A percentile compares a stretch with the other conserved stretches of the same genome.
phyloP scores from a whole-genome alignment of 1,139 yeast species.

The Spencermartinsiella ligniputridi region DNA sequence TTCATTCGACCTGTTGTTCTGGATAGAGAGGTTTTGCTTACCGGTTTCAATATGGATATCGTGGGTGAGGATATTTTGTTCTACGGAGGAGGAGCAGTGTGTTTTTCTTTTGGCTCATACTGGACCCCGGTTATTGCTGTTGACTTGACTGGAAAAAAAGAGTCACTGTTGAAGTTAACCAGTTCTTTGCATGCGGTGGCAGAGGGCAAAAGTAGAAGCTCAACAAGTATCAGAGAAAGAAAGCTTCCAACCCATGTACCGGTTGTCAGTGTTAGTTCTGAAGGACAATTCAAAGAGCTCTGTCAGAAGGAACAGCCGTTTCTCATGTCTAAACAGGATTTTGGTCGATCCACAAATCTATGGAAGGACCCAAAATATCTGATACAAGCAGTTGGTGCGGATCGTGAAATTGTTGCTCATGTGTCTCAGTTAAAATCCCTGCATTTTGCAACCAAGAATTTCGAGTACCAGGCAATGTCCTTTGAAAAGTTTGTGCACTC shows the following conservation, averaged over 20 bases:
- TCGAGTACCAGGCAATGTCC: constrained; percentile 27
- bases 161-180: neutral
- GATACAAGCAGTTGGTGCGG: constrained; percentile 26
- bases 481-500: constrained; percentile 29
- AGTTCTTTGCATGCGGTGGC: neutral
- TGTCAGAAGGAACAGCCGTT: constrained; percentile 11
- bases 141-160: constrained; percentile 2
- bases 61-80: constrained; percentile 28
- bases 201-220: neutral
- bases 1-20: constrained; percentile 27
- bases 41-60: constrained; percentile 49
- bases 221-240: neutral
- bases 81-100: constrained; percentile 76
- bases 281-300: constrained; percentile 6
- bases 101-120: constrained; percentile 76
- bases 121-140: constrained; percentile 42
- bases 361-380: constrained; percentile 35
- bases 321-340: constrained; percentile 15
- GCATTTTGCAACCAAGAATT: constrained; percentile 34
- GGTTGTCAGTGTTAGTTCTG: constrained; percentile 2
- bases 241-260: constrained; percentile 4
- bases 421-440: constrained; percentile 24
- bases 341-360: constrained; percentile 27
- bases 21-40: constrained; percentile 38
- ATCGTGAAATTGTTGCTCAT: constrained; percentile 30